Evolutionary conservation across 805 yeast genomes (phyloP).

Genomic region (Pichia nakasei): DNA sequence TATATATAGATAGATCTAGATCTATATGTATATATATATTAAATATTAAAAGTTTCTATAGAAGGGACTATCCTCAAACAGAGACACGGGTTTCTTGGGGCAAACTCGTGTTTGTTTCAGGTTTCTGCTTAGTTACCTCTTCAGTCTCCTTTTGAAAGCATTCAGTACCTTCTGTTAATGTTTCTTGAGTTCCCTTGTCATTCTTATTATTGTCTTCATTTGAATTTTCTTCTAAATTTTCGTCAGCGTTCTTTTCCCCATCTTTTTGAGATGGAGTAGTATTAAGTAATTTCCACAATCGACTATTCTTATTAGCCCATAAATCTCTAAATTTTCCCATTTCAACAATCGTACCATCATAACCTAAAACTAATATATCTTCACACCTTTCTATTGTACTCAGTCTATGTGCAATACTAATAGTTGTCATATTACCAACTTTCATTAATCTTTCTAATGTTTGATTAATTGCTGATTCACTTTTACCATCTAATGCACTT

Average conservation of each 20-base stretch:
- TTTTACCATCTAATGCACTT: conserved; percentile 82
- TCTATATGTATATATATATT: too few species aligned
- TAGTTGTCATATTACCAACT: conserved; percentile 45
- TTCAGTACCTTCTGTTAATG: not conserved
- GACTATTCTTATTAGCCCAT: conserved; percentile 31
- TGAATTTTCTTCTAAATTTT: conserved; percentile 4
- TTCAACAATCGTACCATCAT: conserved; percentile 69
- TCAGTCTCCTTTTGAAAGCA: not conserved
- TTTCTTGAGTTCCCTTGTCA: not conserved
- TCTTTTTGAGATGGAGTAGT: conserved; percentile 11
- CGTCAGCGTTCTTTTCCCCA: too few species aligned
- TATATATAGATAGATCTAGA: too few species aligned
- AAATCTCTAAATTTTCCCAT: conserved; percentile 60
- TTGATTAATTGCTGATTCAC: conserved; percentile 76
- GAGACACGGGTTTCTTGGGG: not conserved
- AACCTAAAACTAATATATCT: conserved; percentile 71
- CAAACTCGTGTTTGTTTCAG: not conserved
- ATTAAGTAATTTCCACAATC: conserved; percentile 26
- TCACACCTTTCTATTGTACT: conserved; percentile 82
- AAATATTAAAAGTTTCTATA: too few species aligned
- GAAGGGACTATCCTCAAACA: too few species aligned
- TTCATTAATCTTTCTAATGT: conserved; percentile 52
- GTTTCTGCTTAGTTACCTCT: not conserved
- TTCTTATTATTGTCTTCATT: conserved; percentile 4
- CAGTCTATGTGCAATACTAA: conserved; percentile 86